phyloP scores from a whole-genome alignment of 2,329 filamentous ascomycete species.

The Paracoccidioides brasiliensis region DNA sequence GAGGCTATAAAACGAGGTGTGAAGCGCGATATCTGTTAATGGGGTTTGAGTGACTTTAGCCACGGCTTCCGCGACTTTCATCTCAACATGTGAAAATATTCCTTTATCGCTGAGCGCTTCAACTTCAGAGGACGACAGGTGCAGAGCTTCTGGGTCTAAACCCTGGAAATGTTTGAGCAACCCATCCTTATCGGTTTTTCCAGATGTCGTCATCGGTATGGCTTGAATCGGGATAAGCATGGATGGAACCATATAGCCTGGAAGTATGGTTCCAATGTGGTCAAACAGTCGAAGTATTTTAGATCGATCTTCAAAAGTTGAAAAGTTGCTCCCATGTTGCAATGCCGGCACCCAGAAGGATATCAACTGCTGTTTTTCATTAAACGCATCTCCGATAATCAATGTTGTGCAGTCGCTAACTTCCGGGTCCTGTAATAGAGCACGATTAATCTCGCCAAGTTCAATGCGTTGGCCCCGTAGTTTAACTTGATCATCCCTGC shows the following conservation, averaged over 20 bases:
- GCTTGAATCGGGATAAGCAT: slow-evolving; percentile 55
- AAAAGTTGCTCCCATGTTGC: slow-evolving; percentile 4
- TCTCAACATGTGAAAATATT: slow-evolving; percentile 45
- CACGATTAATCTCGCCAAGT: slow-evolving; percentile 58
- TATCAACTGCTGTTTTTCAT: slow-evolving; percentile 43
- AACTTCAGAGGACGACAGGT: slow-evolving; percentile 21
- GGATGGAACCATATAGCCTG: slow-evolving; percentile 67
- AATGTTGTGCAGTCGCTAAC: slow-evolving; percentile 54
- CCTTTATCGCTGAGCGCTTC: slow-evolving; percentile 18
- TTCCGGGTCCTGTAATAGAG: slow-evolving; percentile 39
- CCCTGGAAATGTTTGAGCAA: slow-evolving; percentile 39
- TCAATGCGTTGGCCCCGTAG: slow-evolving; percentile 70
- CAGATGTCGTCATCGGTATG: slow-evolving; percentile 60
- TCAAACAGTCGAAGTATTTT: slow-evolving; percentile 40
- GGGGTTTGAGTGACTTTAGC: slow-evolving; percentile 38
- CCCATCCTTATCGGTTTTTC: slow-evolving; percentile 54
- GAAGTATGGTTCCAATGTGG: slow-evolving; percentile 43
- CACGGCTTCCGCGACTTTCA: slow-evolving; percentile 42
- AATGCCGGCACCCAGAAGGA: slow-evolving; percentile 52
- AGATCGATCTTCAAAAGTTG: slow-evolving; percentile 1
- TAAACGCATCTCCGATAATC: slow-evolving; percentile 35
- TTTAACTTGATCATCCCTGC: slow-evolving; percentile 70
- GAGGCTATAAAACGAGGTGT: slow-evolving; percentile 62
- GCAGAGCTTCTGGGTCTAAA: slow-evolving; percentile 37
- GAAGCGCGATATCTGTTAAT: slow-evolving; percentile 40